Percentiles rank a stretch among this genome's conserved stretches.
phyloP scores from a whole-genome alignment of 2,329 filamentous ascomycete genomes.

The Colletotrichum lindemuthianum region DNA sequence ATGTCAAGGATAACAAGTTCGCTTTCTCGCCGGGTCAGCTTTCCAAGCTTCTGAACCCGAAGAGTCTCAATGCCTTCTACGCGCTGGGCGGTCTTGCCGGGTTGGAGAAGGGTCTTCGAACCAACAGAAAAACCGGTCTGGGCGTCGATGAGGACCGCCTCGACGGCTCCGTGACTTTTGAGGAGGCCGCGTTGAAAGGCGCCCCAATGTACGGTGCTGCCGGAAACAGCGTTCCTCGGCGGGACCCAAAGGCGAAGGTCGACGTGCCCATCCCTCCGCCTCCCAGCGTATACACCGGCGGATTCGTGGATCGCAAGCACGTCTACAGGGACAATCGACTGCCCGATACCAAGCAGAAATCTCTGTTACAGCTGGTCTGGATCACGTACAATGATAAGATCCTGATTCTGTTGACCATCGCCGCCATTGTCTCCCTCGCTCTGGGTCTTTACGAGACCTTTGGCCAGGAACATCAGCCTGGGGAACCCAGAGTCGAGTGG shows the following conservation, averaged over 20 bases:
- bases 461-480: conserved; percentile 53
- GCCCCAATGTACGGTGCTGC: conserved; percentile 47
- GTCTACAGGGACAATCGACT: conserved; percentile 69
- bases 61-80: conserved; percentile 78
- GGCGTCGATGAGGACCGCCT: conserved; percentile 74
- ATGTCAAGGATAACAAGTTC: conserved; percentile 74
- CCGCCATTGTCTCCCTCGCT: conserved; percentile 74
- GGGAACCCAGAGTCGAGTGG: conserved; percentile 63
- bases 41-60: conserved; percentile 82
- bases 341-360: conserved; percentile 68
- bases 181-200: conserved; percentile 62
- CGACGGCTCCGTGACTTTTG: conserved; percentile 73
- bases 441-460: conserved; percentile 76
- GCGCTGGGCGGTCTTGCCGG: conserved; percentile 78
- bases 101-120: conserved; percentile 77
- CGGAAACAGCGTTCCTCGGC: conserved; percentile 45
- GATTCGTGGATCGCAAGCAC: conserved; percentile 63
- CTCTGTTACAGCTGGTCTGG: conserved; percentile 70
- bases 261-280: conserved; percentile 32
- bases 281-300: conserved; percentile 12
- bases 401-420: conserved; percentile 74
- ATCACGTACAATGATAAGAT: conserved; percentile 79
- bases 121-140: conserved; percentile 71
- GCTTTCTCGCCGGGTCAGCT: conserved; percentile 79
- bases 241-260: conserved; percentile 36